phyloP scores from a whole-genome alignment of 2,329 filamentous ascomycete genomes.

The Botrytis cinerea region DNA sequence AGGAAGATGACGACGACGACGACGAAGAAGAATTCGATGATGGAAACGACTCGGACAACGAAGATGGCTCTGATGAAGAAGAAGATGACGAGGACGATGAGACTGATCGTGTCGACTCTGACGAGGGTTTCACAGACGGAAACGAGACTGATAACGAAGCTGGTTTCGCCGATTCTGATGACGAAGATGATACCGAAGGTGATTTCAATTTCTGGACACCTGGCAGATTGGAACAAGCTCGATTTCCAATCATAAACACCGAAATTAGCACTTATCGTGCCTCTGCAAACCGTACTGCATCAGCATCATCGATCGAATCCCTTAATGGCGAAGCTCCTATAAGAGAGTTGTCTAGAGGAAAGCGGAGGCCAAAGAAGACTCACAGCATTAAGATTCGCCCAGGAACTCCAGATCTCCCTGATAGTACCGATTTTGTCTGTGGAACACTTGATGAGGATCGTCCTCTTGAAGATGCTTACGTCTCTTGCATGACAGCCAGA shows the following conservation, averaged over 20 bases:
- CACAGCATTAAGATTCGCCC: slow-evolving; percentile 59
- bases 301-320: slow-evolving; percentile 62
- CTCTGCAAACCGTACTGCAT: slow-evolving; percentile 47
- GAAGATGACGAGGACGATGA: slow-evolving; percentile 67
- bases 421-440: slow-evolving; percentile 99
- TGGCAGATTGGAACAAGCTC: slow-evolving; percentile 41
- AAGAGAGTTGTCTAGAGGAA: slow-evolving; percentile 26
- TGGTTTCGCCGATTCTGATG: slow-evolving; percentile 69
- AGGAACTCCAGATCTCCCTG: slow-evolving; percentile 80
- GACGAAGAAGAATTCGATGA: slow-evolving; percentile 47
- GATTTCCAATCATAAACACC: slow-evolving; percentile 23
- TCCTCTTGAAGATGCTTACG: slow-evolving; percentile 89
- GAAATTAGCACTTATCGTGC: slow-evolving; percentile 36
- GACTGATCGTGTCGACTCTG: slow-evolving; percentile 53
- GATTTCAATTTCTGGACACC: slow-evolving; percentile 66
- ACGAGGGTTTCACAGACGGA: slow-evolving; percentile 61
- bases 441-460: slow-evolving; percentile 95
- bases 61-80: slow-evolving; percentile 50
- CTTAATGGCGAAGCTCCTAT: slow-evolving; percentile 40
- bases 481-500: slow-evolving; percentile 78
- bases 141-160: slow-evolving; percentile 68
- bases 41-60: slow-evolving; percentile 47
- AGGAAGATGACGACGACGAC: slow-evolving; percentile 63
- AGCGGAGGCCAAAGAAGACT: slow-evolving; percentile 31
- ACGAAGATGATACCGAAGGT: slow-evolving; percentile 63